Percentiles rank a stretch among this genome's conserved stretches.
Conservation (phyloP, 164 flowering plant species). For the Cinnamomum chago region DNA sequence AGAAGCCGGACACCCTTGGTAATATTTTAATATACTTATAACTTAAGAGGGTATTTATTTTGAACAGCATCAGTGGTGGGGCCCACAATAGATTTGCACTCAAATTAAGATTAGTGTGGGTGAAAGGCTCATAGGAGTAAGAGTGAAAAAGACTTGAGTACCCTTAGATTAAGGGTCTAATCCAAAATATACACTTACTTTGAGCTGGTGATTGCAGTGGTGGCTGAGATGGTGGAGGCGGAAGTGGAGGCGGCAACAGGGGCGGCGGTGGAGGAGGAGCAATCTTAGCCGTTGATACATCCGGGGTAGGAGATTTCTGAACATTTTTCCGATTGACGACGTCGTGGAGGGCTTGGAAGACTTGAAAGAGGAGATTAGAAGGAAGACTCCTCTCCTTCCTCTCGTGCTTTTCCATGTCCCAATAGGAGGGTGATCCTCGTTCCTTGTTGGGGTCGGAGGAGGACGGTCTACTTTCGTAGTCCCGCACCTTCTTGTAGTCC, state of each 20-base stretch:
- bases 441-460: not conserved
- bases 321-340: constrained; percentile 20
- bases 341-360: constrained; percentile 29
- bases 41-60: no score
- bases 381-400: constrained; percentile 34
- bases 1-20: no score
- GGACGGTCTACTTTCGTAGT: constrained; percentile 17
- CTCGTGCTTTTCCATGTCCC: constrained; percentile 36
- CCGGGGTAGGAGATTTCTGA: constrained; percentile 1
- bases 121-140: no score
- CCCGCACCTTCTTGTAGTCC: constrained; percentile 43
- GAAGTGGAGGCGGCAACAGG: constrained; percentile 3
- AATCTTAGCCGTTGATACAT: not conserved
- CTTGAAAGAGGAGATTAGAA: constrained; percentile 26
- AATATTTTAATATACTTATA: no score
- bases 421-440: constrained; percentile 15
- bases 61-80: no score
- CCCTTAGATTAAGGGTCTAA: no score
- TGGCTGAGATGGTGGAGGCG: constrained; percentile 7
- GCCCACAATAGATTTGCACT: no score
- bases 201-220: constrained; percentile 15
- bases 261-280: constrained; percentile 9
- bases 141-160: no score
- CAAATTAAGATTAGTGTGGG: no score
- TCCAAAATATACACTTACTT: constrained; percentile 14